Percentiles rank a stretch among this genome's conserved stretches.
Evolutionary conservation across 805 yeast genomes (phyloP).

Genomic region (Ogataea wickerhamii): DNA sequence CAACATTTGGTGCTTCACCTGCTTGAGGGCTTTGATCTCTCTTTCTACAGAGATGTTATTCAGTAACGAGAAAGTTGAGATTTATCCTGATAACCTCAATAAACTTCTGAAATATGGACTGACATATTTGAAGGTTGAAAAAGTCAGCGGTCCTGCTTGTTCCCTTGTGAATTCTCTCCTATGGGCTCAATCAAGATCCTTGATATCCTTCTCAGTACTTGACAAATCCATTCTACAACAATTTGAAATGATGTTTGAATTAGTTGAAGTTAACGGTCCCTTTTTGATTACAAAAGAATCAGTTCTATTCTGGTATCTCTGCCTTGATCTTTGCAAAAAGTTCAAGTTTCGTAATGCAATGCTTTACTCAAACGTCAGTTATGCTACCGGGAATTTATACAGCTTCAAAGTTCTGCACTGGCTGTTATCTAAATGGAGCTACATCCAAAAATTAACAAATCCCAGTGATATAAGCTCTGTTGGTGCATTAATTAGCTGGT

Average conservation of each 20-base stretch:
- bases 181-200: constrained; percentile 3
- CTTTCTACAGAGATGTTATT: constrained; percentile 1
- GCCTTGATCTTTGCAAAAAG: constrained; percentile 35
- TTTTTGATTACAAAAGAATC: constrained; percentile 41
- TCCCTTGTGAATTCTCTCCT: constrained; percentile 24
- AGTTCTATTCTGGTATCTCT: constrained; percentile 50
- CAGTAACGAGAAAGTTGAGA: not conserved
- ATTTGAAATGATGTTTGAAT: constrained; percentile 47
- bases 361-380: constrained; percentile 16
- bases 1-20: constrained; percentile 15
- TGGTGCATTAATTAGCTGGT: constrained; percentile 42
- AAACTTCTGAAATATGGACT: constrained; percentile 35
- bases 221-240: constrained; percentile 45
- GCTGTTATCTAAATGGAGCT: constrained; percentile 47
- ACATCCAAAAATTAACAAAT: constrained; percentile 13
- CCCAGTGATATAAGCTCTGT: constrained; percentile 20
- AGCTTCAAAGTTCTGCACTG: constrained; percentile 42
- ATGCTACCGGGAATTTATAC: constrained; percentile 13
- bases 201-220: constrained; percentile 8
- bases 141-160: constrained; percentile 31
- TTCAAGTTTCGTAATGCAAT: constrained; percentile 31
- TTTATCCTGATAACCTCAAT: constrained; percentile 12
- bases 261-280: constrained; percentile 64
- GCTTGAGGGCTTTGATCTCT: constrained; percentile 8
- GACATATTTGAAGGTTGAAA: constrained; percentile 34